Conservation (phyloP, 352 stramenopile species). For the Globisporangium echinulatum region DNA sequence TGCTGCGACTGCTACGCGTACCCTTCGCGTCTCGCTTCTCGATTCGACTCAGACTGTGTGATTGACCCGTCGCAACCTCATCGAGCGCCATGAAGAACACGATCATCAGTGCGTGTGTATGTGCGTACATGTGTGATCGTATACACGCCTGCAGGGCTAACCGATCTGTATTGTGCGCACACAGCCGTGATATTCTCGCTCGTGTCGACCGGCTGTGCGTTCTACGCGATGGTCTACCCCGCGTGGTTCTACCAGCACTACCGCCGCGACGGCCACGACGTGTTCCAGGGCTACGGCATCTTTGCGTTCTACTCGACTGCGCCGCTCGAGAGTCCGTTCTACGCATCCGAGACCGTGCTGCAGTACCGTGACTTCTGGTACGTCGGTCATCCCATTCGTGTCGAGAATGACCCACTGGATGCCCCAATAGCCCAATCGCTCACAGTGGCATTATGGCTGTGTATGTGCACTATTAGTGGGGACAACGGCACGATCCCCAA, state of each 20-base stretch:
- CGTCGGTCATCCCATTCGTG: conserved; percentile 1
- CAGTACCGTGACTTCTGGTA: conserved; percentile 75
- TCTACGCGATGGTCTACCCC: conserved; percentile 76
- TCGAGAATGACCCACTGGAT: neutral
- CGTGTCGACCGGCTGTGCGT: conserved; percentile 61
- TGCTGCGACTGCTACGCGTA: too few relatives aligned
- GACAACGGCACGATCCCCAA: conserved; percentile 43
- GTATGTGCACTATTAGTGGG: conserved; percentile 1
- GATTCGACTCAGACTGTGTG: too few relatives aligned
- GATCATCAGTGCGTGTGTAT: too few relatives aligned
- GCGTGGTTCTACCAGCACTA: conserved; percentile 86
- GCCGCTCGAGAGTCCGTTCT: conserved; percentile 65
- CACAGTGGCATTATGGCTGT: neutral
- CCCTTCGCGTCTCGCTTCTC: too few relatives aligned
- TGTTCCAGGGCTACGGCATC: conserved; percentile 77
- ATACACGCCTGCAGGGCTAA: too few relatives aligned
- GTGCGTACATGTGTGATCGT: neutral
- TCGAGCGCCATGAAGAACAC: too few relatives aligned
- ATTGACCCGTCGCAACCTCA: too few relatives aligned
- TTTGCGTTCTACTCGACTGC: conserved; percentile 82
- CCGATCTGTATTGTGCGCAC: too few relatives aligned
- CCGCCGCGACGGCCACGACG: conserved; percentile 54
- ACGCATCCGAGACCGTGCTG: conserved; percentile 69
- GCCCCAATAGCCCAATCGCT: too few relatives aligned
- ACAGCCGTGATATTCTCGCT: conserved; percentile 77